A percentile compares a stretch with the other conserved stretches of the same genome.
These are phyloP conservation scores for Trichoderma sp. DNA, from an alignment of 2,329 filamentous ascomycete species.

Conservation along the genomic window DNA sequence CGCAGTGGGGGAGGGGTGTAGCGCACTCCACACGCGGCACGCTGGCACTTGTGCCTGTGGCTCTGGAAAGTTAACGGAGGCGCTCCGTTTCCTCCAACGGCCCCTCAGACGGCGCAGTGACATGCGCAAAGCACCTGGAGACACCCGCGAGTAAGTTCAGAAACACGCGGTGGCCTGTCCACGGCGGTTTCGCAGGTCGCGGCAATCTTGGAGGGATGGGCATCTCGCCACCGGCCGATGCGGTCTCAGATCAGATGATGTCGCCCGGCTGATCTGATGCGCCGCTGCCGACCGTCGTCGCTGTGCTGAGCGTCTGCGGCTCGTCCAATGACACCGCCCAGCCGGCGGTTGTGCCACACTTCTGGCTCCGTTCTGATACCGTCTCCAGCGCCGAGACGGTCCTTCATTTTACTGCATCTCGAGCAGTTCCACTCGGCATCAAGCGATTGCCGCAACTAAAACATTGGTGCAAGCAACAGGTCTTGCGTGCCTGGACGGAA, in stretches of 20 bases:
- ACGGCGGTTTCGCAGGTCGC: background rate
- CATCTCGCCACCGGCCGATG: constrained; percentile 1
- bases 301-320: constrained; percentile 12
- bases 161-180: background rate
- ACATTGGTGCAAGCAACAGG: background rate
- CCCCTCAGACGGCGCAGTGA: constrained; percentile 9
- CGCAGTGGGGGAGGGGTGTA: constrained; percentile 20
- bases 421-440: constrained; percentile 5
- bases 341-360: background rate
- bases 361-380: constrained; percentile 17
- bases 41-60: background rate
- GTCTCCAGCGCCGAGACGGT: constrained; percentile 16
- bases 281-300: background rate
- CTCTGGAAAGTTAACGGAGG: background rate
- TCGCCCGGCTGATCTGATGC: background rate
- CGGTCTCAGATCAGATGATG: constrained; percentile 19
- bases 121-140: background rate
- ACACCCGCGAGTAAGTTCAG: background rate
- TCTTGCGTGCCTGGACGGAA: background rate
- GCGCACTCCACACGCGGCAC: background rate
- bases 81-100: constrained; percentile 11
- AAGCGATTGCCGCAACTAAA: background rate
- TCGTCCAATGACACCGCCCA: constrained; percentile 9
- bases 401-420: constrained; percentile 18
- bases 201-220: background rate